Percentiles rank a stretch among this genome's conserved stretches.
These are phyloP conservation scores for Saccharomyces eubayanus DNA, from an alignment of 805 yeast species.

Conservation along the genomic window DNA sequence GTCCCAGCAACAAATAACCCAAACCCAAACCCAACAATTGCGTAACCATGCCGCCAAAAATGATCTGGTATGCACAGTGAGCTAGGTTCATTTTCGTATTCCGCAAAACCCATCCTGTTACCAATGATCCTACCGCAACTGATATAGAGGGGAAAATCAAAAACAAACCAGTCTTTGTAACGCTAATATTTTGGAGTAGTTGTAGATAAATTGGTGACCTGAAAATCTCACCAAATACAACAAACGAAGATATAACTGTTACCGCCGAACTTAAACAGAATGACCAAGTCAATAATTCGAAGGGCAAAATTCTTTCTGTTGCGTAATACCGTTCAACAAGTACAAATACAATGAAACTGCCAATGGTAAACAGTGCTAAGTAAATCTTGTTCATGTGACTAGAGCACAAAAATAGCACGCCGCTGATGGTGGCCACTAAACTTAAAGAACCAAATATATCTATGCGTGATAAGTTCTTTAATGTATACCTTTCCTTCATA, in stretches of 20 bases:
- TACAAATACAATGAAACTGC: conserved; percentile 29
- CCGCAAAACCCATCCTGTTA: conserved; percentile 42
- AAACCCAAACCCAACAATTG: conserved; percentile 19
- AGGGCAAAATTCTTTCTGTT: conserved; percentile 53
- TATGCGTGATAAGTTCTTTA: conserved; percentile 45
- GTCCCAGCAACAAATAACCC: conserved; percentile 12
- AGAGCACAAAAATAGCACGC: conserved; percentile 41
- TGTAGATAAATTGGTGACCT: conserved; percentile 53
- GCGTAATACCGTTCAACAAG: conserved; percentile 32
- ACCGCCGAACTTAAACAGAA: conserved; percentile 46
- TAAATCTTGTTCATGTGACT: conserved; percentile 37
- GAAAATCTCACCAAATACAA: conserved; percentile 43
- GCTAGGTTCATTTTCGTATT: conserved; percentile 26
- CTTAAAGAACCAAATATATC: conserved; percentile 61
- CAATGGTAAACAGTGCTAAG: conserved; percentile 26
- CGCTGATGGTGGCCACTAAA: conserved; percentile 46
- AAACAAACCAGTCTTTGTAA: conserved; percentile 48
- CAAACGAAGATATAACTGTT: conserved; percentile 39
- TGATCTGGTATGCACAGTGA: conserved; percentile 23
- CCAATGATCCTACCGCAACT: conserved; percentile 46
- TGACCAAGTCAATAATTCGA: conserved; percentile 42
- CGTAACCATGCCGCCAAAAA: conserved; percentile 14
- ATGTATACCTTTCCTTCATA: conserved; percentile 35
- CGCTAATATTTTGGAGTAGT: conserved; percentile 42
- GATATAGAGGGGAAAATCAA: conserved; percentile 49